Percentiles rank a stretch among this genome's conserved stretches.
These are phyloP conservation scores for Calonectria pseudoreteaudii DNA, from an alignment of 2,329 filamentous ascomycete genomes.

Conservation along the genomic window DNA sequence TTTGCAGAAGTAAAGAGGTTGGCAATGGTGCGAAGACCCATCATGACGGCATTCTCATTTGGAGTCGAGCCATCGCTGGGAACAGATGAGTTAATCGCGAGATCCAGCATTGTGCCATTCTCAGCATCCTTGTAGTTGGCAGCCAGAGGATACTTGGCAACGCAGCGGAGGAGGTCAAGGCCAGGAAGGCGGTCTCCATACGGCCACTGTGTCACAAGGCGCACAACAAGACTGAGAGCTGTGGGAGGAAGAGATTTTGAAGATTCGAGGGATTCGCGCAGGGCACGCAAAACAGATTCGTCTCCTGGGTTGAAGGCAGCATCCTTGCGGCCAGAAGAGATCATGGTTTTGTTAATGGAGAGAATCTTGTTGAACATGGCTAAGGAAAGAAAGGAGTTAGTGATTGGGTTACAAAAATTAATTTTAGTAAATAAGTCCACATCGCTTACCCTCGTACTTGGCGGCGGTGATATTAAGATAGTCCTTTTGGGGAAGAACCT, in stretches of 20 bases:
- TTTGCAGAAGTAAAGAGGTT: conserved; percentile 85
- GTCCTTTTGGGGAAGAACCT: conserved; percentile 80
- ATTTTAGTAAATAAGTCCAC: accelerated
- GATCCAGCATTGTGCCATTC: conserved; percentile 70
- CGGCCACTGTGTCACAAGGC: conserved; percentile 83
- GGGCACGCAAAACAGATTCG: conserved; percentile 68
- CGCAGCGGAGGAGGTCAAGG: conserved; percentile 87
- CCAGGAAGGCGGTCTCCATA: conserved; percentile 83
- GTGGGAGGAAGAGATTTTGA: conserved; percentile 60
- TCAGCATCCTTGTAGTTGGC: conserved; percentile 68
- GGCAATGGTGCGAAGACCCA: conserved; percentile 82
- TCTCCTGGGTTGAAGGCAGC: conserved; percentile 80
- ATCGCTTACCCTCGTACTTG: conserved; percentile 68
- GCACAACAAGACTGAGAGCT: conserved; percentile 74
- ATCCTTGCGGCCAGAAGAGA: conserved; percentile 78
- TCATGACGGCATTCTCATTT: conserved; percentile 86
- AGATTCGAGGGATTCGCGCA: conserved; percentile 74
- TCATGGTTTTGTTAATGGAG: conserved; percentile 79
- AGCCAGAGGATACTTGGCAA: conserved; percentile 76
- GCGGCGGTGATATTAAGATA: conserved; percentile 83
- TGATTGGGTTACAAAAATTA: background rate
- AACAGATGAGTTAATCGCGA: conserved; percentile 55
- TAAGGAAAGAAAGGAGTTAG: conserved; percentile 41
- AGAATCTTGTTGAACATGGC: conserved; percentile 82
- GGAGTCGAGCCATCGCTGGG: conserved; percentile 65